Base-by-base conservation (phyloP, 768 basidiomycete species). In the Termitomyces sp. region DNA sequence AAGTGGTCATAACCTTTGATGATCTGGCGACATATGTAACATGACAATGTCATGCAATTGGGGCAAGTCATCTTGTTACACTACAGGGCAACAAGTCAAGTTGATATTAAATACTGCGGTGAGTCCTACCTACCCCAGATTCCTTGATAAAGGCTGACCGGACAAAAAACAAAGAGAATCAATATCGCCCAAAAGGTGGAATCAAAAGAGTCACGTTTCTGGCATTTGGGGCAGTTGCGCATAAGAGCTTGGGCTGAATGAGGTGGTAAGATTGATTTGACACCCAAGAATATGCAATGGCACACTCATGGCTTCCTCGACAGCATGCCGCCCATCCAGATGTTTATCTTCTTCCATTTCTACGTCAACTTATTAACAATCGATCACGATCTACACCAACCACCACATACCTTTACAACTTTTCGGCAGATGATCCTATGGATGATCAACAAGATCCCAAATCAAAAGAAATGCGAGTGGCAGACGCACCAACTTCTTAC, bases 221-320 rank as follows among this genome's bases (percentile, higher is more conserved):
- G 71, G 73, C 92, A 96, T 60, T 87, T 89, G 0, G 95, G 95
- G 73, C 95, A 97, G 64, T 86, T 89, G 42, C 94, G 83, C 86
- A 94, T 90, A 12, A 96, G 76, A 3, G 94, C 94, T 48, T 81
- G 80, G 38, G 91, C 91, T 92, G 58, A 11, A 49, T 45, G 12
- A 38, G 4, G 4, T 46, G 51, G 63, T 20, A 66, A 65, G 40
- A 59, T 60, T 42, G 32, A 56, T 15, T 32, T 10, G 31, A 11
- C 45, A 46, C 17, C 45, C 11, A 17, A 6, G 38, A 36, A 57
- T 31, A 14, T 11, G 43, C 8, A 38, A 56, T 56, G 7, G 74
- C 81, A 9, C 69, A 90, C 92, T 92, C 95, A 97, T 97, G 3
- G 94, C 95, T 69, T 97, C 95, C 70, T 97, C 95, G 34, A 97